Evolutionary conservation across 2,329 filamentous ascomycete species (phyloP).

Genomic region (Clarireedia monteithiana): DNA sequence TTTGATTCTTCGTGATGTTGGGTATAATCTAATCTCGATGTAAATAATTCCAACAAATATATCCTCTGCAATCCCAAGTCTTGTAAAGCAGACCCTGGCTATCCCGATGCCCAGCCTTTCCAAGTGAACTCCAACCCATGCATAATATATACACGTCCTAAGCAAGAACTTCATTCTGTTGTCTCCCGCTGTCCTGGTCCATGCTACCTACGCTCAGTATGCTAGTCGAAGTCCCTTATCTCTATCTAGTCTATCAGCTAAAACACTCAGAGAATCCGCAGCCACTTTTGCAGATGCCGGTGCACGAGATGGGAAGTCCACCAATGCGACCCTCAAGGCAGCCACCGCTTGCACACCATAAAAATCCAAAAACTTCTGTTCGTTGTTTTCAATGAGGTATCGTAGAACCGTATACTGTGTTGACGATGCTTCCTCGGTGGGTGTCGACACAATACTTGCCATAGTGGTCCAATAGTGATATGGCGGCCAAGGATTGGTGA

Average conservation of each 20-base stretch:
- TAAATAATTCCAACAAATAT: too few species aligned
- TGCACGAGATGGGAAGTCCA: constrained; percentile 57
- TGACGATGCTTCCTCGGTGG: constrained; percentile 56
- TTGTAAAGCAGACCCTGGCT: too few species aligned
- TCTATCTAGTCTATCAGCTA: constrained; percentile 10
- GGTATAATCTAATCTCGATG: too few species aligned
- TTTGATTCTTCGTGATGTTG: too few species aligned
- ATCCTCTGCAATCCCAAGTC: too few species aligned
- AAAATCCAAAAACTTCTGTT: constrained; percentile 68
- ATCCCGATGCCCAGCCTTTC: too few species aligned
- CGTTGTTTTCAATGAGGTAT: constrained; percentile 64
- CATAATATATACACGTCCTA: too few species aligned
- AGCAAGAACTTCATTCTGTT: too few species aligned
- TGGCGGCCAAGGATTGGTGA: constrained; percentile 69
- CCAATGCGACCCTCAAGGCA: constrained; percentile 59
- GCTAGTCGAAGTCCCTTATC: constrained; percentile 6
- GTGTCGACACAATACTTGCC: constrained; percentile 69
- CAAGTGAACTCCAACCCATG: too few species aligned
- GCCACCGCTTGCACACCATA: constrained; percentile 73
- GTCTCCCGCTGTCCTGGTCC: too few species aligned
- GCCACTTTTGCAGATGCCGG: not conserved
- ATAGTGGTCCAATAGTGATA: constrained; percentile 77
- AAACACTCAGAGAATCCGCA: constrained; percentile 3
- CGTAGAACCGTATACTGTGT: constrained; percentile 66
- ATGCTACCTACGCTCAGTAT: not conserved